Percentiles rank a stretch among this genome's conserved stretches.
Conservation (phyloP, 208 protist genomes). For the Wallacemonas collosoma region DNA sequence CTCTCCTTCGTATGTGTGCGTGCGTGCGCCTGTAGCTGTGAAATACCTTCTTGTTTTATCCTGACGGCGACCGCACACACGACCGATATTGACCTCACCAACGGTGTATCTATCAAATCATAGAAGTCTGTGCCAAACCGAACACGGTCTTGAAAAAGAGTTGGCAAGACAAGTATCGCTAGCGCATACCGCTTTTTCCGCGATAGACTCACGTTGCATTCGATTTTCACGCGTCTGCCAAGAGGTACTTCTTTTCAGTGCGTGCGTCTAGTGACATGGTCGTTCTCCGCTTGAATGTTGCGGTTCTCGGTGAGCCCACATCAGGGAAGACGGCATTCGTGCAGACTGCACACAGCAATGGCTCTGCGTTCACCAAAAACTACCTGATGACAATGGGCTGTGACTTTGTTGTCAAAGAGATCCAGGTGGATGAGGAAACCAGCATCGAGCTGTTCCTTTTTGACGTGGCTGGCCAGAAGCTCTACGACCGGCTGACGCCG, state of each 20-base stretch:
- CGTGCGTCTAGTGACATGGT: constrained; percentile 56
- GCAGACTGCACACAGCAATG: constrained; percentile 92
- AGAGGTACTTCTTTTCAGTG: neutral
- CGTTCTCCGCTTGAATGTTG: constrained; percentile 78
- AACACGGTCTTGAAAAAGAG: no score
- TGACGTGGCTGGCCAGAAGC: constrained; percentile 84
- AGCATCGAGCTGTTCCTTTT: constrained; percentile 87
- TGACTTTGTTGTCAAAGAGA: constrained; percentile 91
- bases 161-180: no score
- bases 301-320: constrained; percentile 86
- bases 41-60: no score
- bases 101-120: no score
- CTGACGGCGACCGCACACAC: no score
- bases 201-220: neutral
- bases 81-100: no score
- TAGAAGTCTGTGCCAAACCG: no score
- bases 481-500: constrained; percentile 82
- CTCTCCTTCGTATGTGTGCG: no score
- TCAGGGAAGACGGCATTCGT: constrained; percentile 92
- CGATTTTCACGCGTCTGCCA: neutral
- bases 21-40: no score
- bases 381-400: constrained; percentile 94
- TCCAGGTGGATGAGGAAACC: constrained; percentile 74
- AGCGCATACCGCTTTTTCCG: no score
- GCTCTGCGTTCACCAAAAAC: constrained; percentile 86